Evolutionary conservation across 2,329 filamentous ascomycete genomes (phyloP), one percentile per base, ranked within the genome.

Genomic region (Talaromyces sp.): DNA sequence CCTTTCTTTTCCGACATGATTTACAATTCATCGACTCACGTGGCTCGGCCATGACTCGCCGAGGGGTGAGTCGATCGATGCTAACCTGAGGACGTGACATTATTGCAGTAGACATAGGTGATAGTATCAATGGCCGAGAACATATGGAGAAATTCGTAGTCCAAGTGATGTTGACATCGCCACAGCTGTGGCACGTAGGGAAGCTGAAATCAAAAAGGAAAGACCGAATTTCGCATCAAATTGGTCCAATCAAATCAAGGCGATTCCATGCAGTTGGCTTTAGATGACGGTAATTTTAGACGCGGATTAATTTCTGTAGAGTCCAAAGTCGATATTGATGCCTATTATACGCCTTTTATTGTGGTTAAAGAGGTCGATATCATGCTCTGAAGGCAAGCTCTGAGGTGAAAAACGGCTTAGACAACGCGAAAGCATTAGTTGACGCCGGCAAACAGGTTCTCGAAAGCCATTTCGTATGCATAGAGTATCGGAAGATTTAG

Each of bases 21-120:
- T 96, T 96, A 87, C 92, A 96, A 78, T 96, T 96, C 92, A 96
- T 96, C 39, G 90, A 91, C 82, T 96, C 92, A 72, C 90, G 88
- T 47, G 90, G 91, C 76, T 95, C 90, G 72, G 87, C 89, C 77
- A 85, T 88, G 78, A 87, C 82, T 49, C 90, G 87, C 68, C 89
- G 87, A 63, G 88, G 84, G 31, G 90, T 89, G 69, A 94, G 81
- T 67, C 91, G 87, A 79, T 93, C 90, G 77, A 94, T 94, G 75
- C 90, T 89, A 73, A 93, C 89, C 81, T 91, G 89, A 33, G 90
- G 89, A 72, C 91, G 86, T 69, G 90, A 87, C 84, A 92, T 89
- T 74, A 49, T 25, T 27, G 62, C 45, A 31, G 62, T 41, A 59
- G 45, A 58, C 37, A 45, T 59, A 31, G 17, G 41, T 27, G 27